Evolutionary conservation across 2,329 filamentous ascomycete genomes (phyloP).

Genomic region (Dactylellina leptospora): DNA sequence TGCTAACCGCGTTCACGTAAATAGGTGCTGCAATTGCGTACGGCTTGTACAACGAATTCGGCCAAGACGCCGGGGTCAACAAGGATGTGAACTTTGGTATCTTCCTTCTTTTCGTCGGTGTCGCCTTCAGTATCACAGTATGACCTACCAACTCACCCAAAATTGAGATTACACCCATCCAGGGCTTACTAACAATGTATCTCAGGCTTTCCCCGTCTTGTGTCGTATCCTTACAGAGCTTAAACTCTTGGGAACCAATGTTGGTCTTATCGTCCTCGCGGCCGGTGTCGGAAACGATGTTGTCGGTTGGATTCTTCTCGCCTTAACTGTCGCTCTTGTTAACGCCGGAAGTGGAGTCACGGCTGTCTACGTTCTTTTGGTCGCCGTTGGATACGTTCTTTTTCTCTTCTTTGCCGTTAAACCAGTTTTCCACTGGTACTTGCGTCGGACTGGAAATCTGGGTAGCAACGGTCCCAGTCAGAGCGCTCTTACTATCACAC

Average conservation of each 20-base stretch:
- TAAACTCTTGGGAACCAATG: slow-evolving; percentile 81
- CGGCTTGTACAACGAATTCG: slow-evolving; percentile 80
- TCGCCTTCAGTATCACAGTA: slow-evolving; percentile 90
- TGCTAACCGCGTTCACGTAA: background rate
- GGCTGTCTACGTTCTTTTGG: slow-evolving; percentile 83
- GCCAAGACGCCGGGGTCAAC: slow-evolving; percentile 61
- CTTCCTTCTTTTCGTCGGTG: slow-evolving; percentile 79
- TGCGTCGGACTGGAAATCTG: slow-evolving; percentile 77
- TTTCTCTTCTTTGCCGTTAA: slow-evolving; percentile 77
- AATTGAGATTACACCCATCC: background rate
- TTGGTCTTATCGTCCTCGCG: slow-evolving; percentile 87
- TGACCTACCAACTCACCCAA: slow-evolving; percentile 53
- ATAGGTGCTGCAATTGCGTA: slow-evolving; percentile 72
- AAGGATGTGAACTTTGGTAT: slow-evolving; percentile 65
- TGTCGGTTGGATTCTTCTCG: slow-evolving; percentile 88
- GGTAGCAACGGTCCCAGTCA: slow-evolving; percentile 85
- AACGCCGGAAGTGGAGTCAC: slow-evolving; percentile 84
- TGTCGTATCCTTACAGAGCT: slow-evolving; percentile 93
- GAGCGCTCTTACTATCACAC: slow-evolving; percentile 80
- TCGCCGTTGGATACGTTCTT: slow-evolving; percentile 76
- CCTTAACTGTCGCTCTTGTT: slow-evolving; percentile 89
- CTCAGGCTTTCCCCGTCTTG: slow-evolving; percentile 77
- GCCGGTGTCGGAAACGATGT: slow-evolving; percentile 94
- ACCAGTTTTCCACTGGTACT: slow-evolving; percentile 76
- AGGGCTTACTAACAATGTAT: background rate